Conservation (phyloP, 768 basidiomycete species). For the Mycena filopes region DNA sequence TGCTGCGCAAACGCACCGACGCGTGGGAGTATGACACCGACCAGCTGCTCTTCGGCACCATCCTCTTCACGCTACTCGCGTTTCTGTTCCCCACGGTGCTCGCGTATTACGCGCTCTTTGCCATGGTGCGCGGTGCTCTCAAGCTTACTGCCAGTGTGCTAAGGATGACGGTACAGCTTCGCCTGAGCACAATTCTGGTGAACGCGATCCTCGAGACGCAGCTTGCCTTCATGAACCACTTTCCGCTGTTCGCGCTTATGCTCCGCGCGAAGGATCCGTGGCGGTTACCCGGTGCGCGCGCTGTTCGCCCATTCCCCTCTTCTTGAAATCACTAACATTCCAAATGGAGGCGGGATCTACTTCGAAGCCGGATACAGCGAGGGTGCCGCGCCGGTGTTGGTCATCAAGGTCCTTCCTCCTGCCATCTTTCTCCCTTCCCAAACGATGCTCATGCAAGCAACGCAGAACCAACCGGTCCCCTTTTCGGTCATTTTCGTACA, state of each 20-base stretch:
- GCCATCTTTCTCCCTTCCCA: neutral
- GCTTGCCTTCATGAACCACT: slow-evolving; percentile 88
- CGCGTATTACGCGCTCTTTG: slow-evolving; percentile 88
- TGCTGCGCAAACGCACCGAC: slow-evolving; percentile 88
- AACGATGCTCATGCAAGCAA: neutral
- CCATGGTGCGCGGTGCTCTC: slow-evolving; percentile 53
- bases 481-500: slow-evolving; percentile 65
- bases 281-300: slow-evolving; percentile 77
- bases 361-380: slow-evolving; percentile 42
- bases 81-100: slow-evolving; percentile 88
- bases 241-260: slow-evolving; percentile 91
- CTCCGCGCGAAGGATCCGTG: slow-evolving; percentile 85
- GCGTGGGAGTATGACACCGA: slow-evolving; percentile 93
- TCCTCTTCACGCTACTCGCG: slow-evolving; percentile 83
- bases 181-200: slow-evolving; percentile 62
- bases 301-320: neutral
- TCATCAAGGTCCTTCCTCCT: slow-evolving; percentile 45
- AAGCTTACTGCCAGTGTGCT: too few species aligned
- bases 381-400: slow-evolving; percentile 38
- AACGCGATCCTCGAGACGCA: slow-evolving; percentile 73
- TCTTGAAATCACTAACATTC: neutral
- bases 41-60: slow-evolving; percentile 94
- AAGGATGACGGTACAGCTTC: slow-evolving; percentile 49
- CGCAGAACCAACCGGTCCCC: slow-evolving; percentile 64
- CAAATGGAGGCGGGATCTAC: slow-evolving; percentile 44